These are phyloP conservation scores for Daedaleopsis sinensis DNA, from an alignment of 768 basidiomycete species.

Conservation along the genomic window DNA sequence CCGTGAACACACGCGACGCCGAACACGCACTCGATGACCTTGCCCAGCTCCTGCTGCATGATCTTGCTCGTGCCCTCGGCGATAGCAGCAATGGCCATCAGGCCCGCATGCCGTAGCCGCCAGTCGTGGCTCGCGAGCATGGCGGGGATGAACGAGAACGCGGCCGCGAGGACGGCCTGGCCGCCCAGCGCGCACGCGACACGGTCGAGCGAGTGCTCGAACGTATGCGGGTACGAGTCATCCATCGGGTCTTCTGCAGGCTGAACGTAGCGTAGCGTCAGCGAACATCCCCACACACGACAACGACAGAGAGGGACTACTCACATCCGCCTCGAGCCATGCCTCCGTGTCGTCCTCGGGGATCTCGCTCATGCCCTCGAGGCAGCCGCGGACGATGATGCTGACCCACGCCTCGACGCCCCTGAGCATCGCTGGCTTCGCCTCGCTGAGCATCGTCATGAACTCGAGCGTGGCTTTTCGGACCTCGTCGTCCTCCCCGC, in stretches of 20 bases:
- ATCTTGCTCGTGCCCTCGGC: slow-evolving; percentile 84
- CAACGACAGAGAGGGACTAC: slow-evolving; percentile 39
- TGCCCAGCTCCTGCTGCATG: slow-evolving; percentile 80
- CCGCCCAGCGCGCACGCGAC: slow-evolving; percentile 83
- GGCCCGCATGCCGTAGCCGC: slow-evolving; percentile 81
- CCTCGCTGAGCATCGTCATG: slow-evolving; percentile 80
- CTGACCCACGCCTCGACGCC: slow-evolving; percentile 72
- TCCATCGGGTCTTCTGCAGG: slow-evolving; percentile 65
- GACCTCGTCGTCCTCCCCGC: slow-evolving; percentile 70
- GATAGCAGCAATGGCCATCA: slow-evolving; percentile 86
- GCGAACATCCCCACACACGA: not conserved
- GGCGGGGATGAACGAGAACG: slow-evolving; percentile 81
- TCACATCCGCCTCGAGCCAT: slow-evolving; percentile 79
- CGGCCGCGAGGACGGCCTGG: slow-evolving; percentile 70
- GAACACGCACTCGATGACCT: slow-evolving; percentile 72
- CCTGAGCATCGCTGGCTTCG: slow-evolving; percentile 68
- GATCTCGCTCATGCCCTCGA: slow-evolving; percentile 83
- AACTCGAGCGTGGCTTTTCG: slow-evolving; percentile 80
- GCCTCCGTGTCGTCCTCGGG: slow-evolving; percentile 59
- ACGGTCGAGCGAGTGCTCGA: slow-evolving; percentile 84
- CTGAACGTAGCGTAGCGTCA: slow-evolving; percentile 39
- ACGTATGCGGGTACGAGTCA: slow-evolving; percentile 71
- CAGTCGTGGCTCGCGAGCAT: slow-evolving; percentile 86
- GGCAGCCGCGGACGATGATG: slow-evolving; percentile 70
- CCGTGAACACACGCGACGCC: not conserved